Conservation (phyloP, 202 grass and related monocot species). For the Cymbopogon flexuosus region DNA sequence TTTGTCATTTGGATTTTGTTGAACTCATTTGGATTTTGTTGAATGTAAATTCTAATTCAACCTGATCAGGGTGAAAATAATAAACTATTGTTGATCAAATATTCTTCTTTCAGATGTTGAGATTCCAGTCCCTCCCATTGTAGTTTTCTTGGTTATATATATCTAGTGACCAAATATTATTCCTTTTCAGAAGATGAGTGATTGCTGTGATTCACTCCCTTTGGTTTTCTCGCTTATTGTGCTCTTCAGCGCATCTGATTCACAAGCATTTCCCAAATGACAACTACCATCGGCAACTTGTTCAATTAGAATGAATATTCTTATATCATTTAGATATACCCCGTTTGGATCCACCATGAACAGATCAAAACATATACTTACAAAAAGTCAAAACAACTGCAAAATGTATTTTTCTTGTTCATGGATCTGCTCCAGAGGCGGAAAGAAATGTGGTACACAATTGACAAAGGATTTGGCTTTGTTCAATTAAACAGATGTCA, state of each 20-base stretch:
- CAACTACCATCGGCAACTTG: neutral
- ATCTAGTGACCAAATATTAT: neutral
- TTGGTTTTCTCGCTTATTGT: neutral
- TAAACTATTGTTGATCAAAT: neutral
- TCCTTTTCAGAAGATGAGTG: neutral
- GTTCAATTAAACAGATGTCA: conserved; percentile 30
- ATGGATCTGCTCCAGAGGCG: neutral
- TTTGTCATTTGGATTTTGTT: neutral
- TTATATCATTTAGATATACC: neutral
- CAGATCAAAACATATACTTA: neutral
- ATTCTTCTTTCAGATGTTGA: neutral
- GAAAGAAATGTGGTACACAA: neutral
- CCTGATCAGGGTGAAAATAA: conserved; percentile 15
- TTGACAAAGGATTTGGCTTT: conserved; percentile 14
- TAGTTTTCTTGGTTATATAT: too few species aligned
- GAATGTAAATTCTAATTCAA: conserved; percentile 7
- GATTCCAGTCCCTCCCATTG: neutral
- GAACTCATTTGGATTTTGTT: neutral
- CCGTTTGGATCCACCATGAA: neutral
- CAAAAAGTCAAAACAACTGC: neutral
- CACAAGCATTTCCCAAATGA: neutral
- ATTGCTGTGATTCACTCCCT: neutral
- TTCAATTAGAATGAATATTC: neutral
- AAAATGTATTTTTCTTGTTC: neutral
- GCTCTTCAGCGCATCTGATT: too few species aligned